phyloP scores from a whole-genome alignment of 2,329 filamentous ascomycete species.

The Byssochlamys sp. region DNA sequence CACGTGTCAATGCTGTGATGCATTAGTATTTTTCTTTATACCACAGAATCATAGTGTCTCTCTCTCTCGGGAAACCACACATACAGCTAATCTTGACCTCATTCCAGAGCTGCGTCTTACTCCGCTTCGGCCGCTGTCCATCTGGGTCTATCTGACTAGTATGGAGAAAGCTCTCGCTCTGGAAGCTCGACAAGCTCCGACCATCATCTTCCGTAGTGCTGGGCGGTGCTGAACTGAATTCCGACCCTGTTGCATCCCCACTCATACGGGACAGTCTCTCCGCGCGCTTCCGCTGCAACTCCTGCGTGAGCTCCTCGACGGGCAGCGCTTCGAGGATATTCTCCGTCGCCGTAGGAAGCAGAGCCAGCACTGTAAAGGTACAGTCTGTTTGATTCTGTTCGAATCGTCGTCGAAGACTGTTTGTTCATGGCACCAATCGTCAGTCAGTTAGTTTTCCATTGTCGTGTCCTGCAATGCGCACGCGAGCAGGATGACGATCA shows the following conservation, averaged over 20 bases:
- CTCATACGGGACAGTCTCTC: conserved; percentile 54
- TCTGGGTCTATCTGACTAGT: conserved; percentile 60
- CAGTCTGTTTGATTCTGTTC: conserved; percentile 99
- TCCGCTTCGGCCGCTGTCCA: conserved; percentile 54
- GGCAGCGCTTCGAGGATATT: conserved; percentile 80
- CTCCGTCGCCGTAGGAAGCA: conserved; percentile 81
- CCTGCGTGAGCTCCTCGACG: conserved; percentile 83
- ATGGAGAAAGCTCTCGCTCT: conserved; percentile 74
- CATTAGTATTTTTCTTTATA: conserved; percentile 1
- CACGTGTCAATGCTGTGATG: conserved; percentile 66
- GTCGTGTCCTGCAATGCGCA: neutral
- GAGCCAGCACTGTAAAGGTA: conserved; percentile 91
- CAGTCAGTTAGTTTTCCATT: neutral
- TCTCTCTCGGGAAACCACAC: conserved; percentile 35
- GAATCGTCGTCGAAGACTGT: conserved; percentile 82
- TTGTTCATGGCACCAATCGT: conserved; percentile 1
- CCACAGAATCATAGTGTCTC: neutral
- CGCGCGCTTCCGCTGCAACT: conserved; percentile 87
- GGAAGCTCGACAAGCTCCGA: conserved; percentile 63
- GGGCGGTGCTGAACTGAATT: conserved; percentile 48
- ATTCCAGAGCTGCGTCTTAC: conserved; percentile 91
- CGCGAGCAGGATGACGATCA: neutral
- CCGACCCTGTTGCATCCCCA: conserved; percentile 48
- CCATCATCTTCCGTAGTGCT: conserved; percentile 76
- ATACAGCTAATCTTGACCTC: conserved; percentile 90